Evolutionary conservation across 176 grass and related monocot genomes (phyloP).

Genomic region (Bolboschoenus planiculmis): DNA sequence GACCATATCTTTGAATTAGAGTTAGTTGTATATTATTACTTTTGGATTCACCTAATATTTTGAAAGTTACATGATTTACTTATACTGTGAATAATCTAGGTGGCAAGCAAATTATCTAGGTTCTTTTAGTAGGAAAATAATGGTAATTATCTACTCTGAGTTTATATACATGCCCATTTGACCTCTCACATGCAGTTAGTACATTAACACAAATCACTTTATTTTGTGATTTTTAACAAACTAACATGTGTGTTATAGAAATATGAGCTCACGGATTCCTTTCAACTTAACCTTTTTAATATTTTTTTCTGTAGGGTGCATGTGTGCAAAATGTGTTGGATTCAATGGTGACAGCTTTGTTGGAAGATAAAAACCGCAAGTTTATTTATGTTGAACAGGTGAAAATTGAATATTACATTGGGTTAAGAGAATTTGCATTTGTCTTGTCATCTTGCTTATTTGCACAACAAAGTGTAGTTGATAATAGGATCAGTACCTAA

Average conservation of each 20-base stretch:
- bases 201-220: not conserved
- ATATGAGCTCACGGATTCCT: not conserved
- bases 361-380: conserved; percentile 80
- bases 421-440: not conserved
- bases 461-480: not conserved
- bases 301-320: conserved; percentile 37
- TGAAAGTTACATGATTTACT: not conserved
- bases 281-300: not conserved
- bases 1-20: no score
- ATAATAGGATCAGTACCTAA: not conserved
- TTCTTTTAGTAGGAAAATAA: no score
- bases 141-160: not conserved
- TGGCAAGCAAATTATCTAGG: no score
- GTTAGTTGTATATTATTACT: not conserved
- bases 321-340: conserved; percentile 89
- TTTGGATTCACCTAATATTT: not conserved
- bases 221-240: not conserved
- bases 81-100: no score
- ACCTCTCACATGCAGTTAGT: not conserved
- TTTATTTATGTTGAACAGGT: conserved; percentile 92
- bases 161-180: not conserved
- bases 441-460: conserved; percentile 6
- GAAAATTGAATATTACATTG: not conserved
- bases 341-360: conserved; percentile 55
- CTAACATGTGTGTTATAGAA: not conserved